phyloP scores from a whole-genome alignment of 2,329 filamentous ascomycete species.

The Fusarium pilosicola region DNA sequence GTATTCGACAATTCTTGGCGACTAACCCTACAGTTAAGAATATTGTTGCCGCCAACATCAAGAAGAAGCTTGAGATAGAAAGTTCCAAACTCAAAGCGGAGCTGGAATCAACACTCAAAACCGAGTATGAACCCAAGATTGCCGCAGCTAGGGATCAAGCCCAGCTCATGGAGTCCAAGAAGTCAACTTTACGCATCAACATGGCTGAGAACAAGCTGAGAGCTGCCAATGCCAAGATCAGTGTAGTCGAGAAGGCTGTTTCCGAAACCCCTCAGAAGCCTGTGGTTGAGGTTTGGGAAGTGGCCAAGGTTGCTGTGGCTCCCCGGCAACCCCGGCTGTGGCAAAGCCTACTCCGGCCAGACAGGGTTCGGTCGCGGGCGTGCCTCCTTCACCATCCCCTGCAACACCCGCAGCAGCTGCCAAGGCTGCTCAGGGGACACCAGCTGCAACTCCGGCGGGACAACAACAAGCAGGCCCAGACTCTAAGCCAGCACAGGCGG shows the following conservation, averaged over 20 bases:
- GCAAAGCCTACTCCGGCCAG: conserved; percentile 40
- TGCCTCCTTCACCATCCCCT: conserved; percentile 39
- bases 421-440: conserved; percentile 18
- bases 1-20: conserved; percentile 66
- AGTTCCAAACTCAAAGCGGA: conserved; percentile 69
- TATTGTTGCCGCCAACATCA: conserved; percentile 71
- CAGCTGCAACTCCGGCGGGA: conserved; percentile 24
- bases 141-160: conserved; percentile 68
- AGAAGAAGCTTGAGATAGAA: conserved; percentile 74
- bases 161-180: conserved; percentile 78
- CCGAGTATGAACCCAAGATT: conserved; percentile 66
- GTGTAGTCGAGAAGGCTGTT: conserved; percentile 82
- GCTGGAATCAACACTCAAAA: conserved; percentile 58
- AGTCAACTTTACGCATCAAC: conserved; percentile 77
- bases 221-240: conserved; percentile 74
- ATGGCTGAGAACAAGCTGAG: conserved; percentile 78
- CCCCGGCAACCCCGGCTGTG: conserved; percentile 40
- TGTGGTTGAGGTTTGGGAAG: conserved; percentile 86
- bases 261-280: conserved; percentile 85
- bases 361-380: conserved; percentile 36
- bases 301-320: conserved; percentile 68
- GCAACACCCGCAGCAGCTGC: conserved; percentile 27
- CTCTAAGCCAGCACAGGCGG: conserved; percentile 28
- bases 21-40: conserved; percentile 67
- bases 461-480: conserved; percentile 22